Conservation (phyloP, 805 yeast species). For the Candida sithepensis region DNA sequence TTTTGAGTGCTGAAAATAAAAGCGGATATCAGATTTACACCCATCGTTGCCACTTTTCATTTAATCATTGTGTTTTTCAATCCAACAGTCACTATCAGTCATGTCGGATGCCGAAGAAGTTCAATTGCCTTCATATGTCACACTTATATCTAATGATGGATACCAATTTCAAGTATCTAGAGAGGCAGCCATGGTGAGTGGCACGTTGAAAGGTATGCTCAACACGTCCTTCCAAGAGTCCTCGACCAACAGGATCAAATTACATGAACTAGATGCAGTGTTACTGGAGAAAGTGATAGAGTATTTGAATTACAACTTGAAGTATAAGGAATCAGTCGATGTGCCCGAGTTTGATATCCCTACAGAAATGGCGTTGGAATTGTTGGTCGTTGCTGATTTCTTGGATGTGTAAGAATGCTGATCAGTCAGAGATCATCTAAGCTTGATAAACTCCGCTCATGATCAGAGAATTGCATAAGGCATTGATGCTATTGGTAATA, state of each 20-base stretch:
- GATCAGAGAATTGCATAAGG: too few relatives aligned
- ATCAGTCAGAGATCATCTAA: too few relatives aligned
- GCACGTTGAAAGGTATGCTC: constrained; percentile 59
- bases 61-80: too few relatives aligned
- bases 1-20: too few relatives aligned
- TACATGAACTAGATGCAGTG: constrained; percentile 65
- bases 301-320: constrained; percentile 71
- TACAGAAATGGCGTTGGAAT: constrained; percentile 88
- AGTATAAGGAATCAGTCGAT: constrained; percentile 59
- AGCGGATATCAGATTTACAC: too few relatives aligned
- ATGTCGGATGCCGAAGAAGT: constrained; percentile 22
- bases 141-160: constrained; percentile 71
- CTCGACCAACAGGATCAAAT: constrained; percentile 47
- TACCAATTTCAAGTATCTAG: constrained; percentile 56
- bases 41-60: too few relatives aligned
- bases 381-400: constrained; percentile 90
- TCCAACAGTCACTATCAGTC: too few relatives aligned
- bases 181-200: constrained; percentile 75
- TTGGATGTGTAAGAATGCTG: constrained; percentile 48
- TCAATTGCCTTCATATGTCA: constrained; percentile 40
- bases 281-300: constrained; percentile 79
- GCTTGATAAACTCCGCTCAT: too few relatives aligned
- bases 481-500: too few relatives aligned
- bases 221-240: constrained; percentile 56
- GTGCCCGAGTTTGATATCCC: constrained; percentile 89